phyloP scores from a whole-genome alignment of 805 yeast genomes.

The Ogataea nakhonphanomensis region DNA sequence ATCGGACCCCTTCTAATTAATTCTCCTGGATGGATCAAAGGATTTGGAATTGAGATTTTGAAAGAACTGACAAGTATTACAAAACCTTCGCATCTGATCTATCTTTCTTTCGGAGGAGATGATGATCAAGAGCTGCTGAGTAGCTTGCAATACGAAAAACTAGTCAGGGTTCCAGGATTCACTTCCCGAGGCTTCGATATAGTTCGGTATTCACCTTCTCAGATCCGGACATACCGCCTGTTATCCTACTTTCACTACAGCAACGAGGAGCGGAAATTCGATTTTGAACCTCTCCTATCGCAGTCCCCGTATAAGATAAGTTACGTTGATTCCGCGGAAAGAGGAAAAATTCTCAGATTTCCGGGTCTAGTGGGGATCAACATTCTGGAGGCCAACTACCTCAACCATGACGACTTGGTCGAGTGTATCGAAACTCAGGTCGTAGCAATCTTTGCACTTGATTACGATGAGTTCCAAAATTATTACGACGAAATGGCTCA shows the following conservation, averaged over 20 bases:
- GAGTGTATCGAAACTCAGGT: conserved; percentile 40
- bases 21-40: conserved; percentile 91
- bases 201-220: conserved; percentile 45
- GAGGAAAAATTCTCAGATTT: conserved; percentile 8
- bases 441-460: conserved; percentile 37
- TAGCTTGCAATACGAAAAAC: conserved; percentile 24
- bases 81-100: conserved; percentile 55
- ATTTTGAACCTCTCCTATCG: conserved; percentile 41
- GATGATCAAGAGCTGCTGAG: conserved; percentile 29
- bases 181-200: conserved; percentile 22
- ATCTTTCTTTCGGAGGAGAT: conserved; percentile 44
- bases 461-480: conserved; percentile 20
- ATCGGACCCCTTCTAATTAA: conserved; percentile 54
- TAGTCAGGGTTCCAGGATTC: conserved; percentile 35
- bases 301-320: conserved; percentile 41
- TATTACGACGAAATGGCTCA: conserved; percentile 16
- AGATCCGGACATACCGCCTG: conserved; percentile 48
- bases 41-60: conserved; percentile 72
- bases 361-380: conserved; percentile 37
- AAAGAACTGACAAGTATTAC: conserved; percentile 41
- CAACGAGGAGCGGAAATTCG: conserved; percentile 24
- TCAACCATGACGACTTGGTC: conserved; percentile 33
- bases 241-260: conserved; percentile 52
- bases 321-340: conserved; percentile 27
- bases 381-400: conserved; percentile 33